Evolutionary conservation across 2,329 filamentous ascomycete species (phyloP).

Genomic region (Emericellopsis cladophorae): DNA sequence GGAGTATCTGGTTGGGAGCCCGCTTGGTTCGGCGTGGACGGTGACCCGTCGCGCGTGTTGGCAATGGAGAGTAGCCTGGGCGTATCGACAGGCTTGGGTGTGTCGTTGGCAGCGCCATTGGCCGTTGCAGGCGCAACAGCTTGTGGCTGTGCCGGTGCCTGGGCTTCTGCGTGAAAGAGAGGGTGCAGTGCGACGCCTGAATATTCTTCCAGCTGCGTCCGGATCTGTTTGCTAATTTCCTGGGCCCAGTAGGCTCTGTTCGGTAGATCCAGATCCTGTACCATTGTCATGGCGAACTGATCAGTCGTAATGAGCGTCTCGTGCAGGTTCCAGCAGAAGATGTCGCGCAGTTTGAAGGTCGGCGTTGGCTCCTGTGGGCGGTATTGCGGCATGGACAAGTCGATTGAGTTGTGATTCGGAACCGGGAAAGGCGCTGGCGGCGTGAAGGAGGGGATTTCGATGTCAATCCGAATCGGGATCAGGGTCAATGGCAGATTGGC

Average conservation of each 20-base stretch:
- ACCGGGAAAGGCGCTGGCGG: conserved; percentile 50
- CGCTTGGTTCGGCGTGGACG: conserved; percentile 18
- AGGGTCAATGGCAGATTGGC: conserved; percentile 76
- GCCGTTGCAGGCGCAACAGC: conserved; percentile 1
- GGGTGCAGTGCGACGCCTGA: conserved; percentile 89
- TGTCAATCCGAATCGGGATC: conserved; percentile 91
- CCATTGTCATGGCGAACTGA: conserved; percentile 81
- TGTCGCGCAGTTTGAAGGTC: conserved; percentile 80
- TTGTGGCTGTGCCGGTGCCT: conserved; percentile 11
- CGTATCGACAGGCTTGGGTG: conserved; percentile 7
- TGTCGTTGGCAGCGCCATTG: conserved; percentile 5
- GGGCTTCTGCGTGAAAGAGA: conserved; percentile 58
- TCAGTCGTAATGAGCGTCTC: conserved; percentile 90
- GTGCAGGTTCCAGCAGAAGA: conserved; percentile 97
- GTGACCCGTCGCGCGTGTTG: conserved; percentile 24
- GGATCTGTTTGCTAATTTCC: conserved; percentile 87
- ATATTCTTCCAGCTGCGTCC: conserved; percentile 91
- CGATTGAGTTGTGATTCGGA: conserved; percentile 48
- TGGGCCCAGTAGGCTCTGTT: conserved; percentile 55
- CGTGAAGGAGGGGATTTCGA: conserved; percentile 71
- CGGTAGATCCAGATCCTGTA: conserved; percentile 87
- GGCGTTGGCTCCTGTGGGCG: conserved; percentile 67
- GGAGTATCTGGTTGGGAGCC: conserved; percentile 44
- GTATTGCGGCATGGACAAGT: conserved; percentile 67
- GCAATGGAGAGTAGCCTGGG: conserved; percentile 14